Conservation (phyloP, 176 grass and related monocot species). For the Carex myosuroides region DNA sequence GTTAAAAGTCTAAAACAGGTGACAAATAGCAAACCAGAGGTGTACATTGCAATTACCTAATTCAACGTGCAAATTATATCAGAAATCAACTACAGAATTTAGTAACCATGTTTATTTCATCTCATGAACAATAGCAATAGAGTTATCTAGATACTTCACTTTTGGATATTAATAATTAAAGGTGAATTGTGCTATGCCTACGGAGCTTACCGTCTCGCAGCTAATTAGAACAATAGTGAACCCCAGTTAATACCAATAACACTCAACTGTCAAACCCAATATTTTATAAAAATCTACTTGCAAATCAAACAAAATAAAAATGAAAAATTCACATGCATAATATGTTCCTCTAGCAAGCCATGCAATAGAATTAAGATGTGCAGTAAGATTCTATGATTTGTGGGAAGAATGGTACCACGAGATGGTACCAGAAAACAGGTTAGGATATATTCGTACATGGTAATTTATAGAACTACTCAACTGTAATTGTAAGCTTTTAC, state of each 20-base stretch:
- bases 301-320: neutral
- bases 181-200: neutral
- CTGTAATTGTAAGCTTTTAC: neutral
- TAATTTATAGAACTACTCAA: neutral
- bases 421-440: neutral
- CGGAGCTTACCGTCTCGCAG: neutral
- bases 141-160: neutral
- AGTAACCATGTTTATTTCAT: neutral
- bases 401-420: neutral
- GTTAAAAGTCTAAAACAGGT: neutral
- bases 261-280: neutral
- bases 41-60: neutral
- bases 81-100: neutral
- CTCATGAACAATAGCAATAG: neutral
- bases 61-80: neutral
- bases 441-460: neutral
- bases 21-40: neutral
- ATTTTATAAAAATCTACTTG: neutral
- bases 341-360: neutral
- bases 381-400: neutral
- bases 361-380: neutral
- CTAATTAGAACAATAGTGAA: neutral
- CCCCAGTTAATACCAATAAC: neutral
- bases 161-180: neutral
- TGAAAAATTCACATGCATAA: neutral